Evolutionary conservation across 805 yeast species (phyloP), one percentile per base, ranked within the genome.

Genomic region (Cyberlindnera mississippiensis): DNA sequence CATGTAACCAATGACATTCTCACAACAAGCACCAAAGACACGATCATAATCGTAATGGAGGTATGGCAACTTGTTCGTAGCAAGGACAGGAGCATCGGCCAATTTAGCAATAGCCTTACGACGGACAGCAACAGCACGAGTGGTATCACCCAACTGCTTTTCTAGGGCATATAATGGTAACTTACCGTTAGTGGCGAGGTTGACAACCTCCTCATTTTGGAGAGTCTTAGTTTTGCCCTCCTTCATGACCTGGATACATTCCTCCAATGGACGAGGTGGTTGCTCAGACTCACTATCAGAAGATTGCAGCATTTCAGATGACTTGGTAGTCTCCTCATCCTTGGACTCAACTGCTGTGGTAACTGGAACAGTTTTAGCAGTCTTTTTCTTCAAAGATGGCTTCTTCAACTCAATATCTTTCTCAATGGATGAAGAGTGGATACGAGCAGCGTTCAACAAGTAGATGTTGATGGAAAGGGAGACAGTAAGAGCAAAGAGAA

Each of bases 21-120:
- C 99, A 71, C 99, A 93, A 69, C 99, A 93, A 9, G 99, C 97
- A 48, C 99, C 99, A 59, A 90, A 83, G 6, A 93, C 99, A 52
- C 98, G 82, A 61, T 89, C 95, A 62, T 89, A 93, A 62, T 93
- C 96, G 60, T 91, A 93, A 57, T 78, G 68, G 49, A 72, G 68
- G 64, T 79, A 89, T 14, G 99, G 99, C 49, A 93, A 71, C 49
- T 78, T 76, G 27, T 76, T 69, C 2, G 83, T 67, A 51, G 80
- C 82, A 41, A 93, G 71, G 14, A 86, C 80, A 41, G 96, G 89
- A 15, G 95, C 88, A 53, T 80, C 75, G 6, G 96, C 87, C 40
- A 87, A 64, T 38, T 78, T 75, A 15, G 97, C 86, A 55, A 93
- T 84, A n/a, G 96, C 90, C 42, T 78, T 80, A 67, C 99, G 85